Conservation (phyloP, 352 stramenopile species). For the Phytophthora ohioensis region DNA sequence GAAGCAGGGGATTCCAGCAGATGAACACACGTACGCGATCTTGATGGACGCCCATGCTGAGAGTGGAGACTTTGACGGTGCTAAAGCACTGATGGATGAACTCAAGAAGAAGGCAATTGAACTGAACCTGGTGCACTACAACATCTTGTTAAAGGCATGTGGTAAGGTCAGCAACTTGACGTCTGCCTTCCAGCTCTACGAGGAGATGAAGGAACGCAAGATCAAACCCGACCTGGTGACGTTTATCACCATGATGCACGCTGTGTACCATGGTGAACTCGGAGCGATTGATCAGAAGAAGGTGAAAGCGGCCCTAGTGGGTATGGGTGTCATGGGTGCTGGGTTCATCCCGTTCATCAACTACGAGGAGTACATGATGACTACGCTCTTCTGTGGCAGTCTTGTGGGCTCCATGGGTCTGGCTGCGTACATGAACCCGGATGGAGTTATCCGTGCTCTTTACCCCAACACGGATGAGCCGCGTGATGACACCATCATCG, state of each 20-base stretch:
- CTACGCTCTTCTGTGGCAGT: constrained; percentile 76
- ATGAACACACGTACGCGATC: constrained; percentile 77
- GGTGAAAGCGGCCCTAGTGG: constrained; percentile 70
- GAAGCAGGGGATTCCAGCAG: constrained; percentile 51
- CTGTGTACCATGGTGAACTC: constrained; percentile 84
- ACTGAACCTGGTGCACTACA: constrained; percentile 81
- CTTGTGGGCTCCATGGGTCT: constrained; percentile 85
- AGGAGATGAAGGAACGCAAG: constrained; percentile 83
- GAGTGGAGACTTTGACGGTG: constrained; percentile 63
- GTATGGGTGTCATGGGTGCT: constrained; percentile 62
- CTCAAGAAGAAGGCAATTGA: constrained; percentile 48
- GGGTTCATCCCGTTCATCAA: constrained; percentile 77
- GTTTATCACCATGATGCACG: constrained; percentile 91
- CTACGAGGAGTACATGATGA: constrained; percentile 78
- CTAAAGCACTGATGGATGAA: constrained; percentile 60
- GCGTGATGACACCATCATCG: constrained; percentile 68
- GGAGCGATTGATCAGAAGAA: constrained; percentile 70
- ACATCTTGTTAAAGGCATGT: constrained; percentile 79
- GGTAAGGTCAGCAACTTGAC: constrained; percentile 78
- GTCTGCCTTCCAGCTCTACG: constrained; percentile 83
- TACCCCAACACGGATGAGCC: constrained; percentile 85
- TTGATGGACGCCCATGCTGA: constrained; percentile 79
- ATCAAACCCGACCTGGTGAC: constrained; percentile 79
- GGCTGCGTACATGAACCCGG: constrained; percentile 86
- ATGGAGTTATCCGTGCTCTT: constrained; percentile 79